These are phyloP conservation scores for Cordyceps cateniannulata DNA, from an alignment of 2,329 filamentous ascomycete genomes.

Conservation along the genomic window DNA sequence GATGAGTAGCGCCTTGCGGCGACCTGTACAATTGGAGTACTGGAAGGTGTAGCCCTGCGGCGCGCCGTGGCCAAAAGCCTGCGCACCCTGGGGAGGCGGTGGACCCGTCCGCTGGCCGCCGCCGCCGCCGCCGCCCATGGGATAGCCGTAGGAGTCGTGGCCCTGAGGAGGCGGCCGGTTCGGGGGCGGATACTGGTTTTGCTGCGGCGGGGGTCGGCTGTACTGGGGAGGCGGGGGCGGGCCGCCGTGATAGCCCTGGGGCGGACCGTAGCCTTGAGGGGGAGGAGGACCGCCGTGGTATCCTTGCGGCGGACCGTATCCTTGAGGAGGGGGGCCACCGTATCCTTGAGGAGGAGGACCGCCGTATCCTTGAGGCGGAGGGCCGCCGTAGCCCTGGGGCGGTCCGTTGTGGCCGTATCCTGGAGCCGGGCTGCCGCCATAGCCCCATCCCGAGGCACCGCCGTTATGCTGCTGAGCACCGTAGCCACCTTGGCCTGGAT, in stretches of 20 bases:
- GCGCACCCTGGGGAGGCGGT: conserved; percentile 42
- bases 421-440: conserved; percentile 23
- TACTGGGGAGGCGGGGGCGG: conserved; percentile 17
- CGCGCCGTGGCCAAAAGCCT: conserved; percentile 61
- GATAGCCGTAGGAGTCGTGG: conserved; percentile 42
- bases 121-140: conserved; percentile 25
- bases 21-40: conserved; percentile 68
- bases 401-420: conserved; percentile 20
- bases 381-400: conserved; percentile 24
- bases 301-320: conserved; percentile 17
- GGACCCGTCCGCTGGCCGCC: conserved; percentile 24
- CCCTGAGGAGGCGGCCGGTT: conserved; percentile 33
- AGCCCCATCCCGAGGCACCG: conserved; percentile 21
- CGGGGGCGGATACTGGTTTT: conserved; percentile 17
- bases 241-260: conserved; percentile 11
- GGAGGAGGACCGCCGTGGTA: conserved; percentile 19
- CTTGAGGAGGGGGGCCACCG: conserved; percentile 17
- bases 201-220: conserved; percentile 16
- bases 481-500: conserved; percentile 35
- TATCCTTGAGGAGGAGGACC: conserved; percentile 21
- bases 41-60: conserved; percentile 65
- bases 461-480: conserved; percentile 27
- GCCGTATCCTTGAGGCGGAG: conserved; percentile 23
- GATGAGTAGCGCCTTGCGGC: conserved; percentile 67
- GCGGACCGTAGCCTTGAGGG: conserved; percentile 18